Evolutionary conservation across 768 basidiomycete species (phyloP), one percentile per base, ranked within the genome.

Genomic region (Dacryopinax primogenitus): DNA sequence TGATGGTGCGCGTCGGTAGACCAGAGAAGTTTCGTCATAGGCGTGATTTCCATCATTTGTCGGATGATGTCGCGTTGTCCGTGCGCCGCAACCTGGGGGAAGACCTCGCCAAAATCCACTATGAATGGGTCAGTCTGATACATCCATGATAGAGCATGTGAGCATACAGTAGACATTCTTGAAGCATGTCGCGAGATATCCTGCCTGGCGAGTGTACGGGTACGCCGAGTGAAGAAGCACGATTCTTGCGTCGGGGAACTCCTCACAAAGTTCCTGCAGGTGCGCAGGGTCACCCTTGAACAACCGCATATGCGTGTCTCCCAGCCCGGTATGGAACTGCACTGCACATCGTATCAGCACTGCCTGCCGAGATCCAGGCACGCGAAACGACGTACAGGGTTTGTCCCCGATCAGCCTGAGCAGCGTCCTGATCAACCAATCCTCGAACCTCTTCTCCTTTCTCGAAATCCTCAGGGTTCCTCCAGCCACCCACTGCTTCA

Each of bases 271-370:
- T 1, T 83, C 78, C 70, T 90, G 88, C 71, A 91, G 74, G 62
- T 82, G 80, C 9, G 86, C 77, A 1, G 89, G 87, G 2, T 84
- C 85, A 0, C 86, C 78, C 6, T 76, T 78, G 21, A 76, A 69
- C 34, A 90, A 75, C 28, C 74, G 78, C 62, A 91, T 82, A 64
- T 90, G 86, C 65, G 80, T 83, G 69, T 91, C 88, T 3, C 89
- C 89, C 1, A 90, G 78, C 33, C 89, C 89, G 7, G 87, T 90
- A 70, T 91, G 89, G 73, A 90, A 90, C 76, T 91, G 88, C 23
- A 91, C 89, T 90, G 63, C 23, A 16, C 16, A 37, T 33, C 37
- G 15, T 23, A 62, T 41, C 61, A 62, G 16, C 23, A 45, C 18
- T 33, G 47, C 61, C 18, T 39, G 32, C 62, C 36, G 32, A 11